Conservation (phyloP, 148 eudicot genomes). For the Heliamphora exappendiculata region DNA sequence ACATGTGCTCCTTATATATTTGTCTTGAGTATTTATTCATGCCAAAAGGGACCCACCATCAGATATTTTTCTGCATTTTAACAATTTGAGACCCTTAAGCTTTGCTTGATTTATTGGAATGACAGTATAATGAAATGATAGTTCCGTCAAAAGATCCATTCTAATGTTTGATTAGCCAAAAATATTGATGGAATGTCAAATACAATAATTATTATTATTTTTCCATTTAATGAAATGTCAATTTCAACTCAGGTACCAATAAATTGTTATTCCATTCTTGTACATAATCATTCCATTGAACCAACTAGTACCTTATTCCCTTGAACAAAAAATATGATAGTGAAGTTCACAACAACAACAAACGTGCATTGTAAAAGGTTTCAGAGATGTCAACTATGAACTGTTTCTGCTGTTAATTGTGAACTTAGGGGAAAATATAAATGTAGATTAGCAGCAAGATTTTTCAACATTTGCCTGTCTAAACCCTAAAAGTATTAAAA, state of each 20-base stretch:
- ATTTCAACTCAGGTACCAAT: too few relatives aligned
- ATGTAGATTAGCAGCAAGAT: not conserved
- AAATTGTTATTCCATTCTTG: too few relatives aligned
- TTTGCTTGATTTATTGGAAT: too few relatives aligned
- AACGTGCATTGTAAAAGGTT: not conserved
- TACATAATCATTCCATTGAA: too few relatives aligned
- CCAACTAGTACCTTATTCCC: too few relatives aligned
- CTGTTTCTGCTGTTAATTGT: not conserved
- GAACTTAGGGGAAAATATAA: not conserved
- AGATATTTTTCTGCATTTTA: not conserved
- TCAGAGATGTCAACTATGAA: not conserved
- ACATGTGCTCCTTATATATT: not conserved
- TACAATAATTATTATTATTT: too few relatives aligned
- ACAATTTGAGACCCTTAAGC: not conserved
- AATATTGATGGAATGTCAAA: too few relatives aligned
- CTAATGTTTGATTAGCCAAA: too few relatives aligned
- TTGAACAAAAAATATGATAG: not conserved
- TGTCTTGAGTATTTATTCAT: not conserved
- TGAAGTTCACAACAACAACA: not conserved
- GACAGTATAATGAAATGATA: too few relatives aligned
- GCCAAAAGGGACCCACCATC: not conserved
- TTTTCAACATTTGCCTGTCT: not conserved
- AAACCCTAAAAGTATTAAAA: not conserved
- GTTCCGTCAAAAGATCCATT: too few relatives aligned
- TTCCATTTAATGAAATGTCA: too few relatives aligned